These are phyloP conservation scores for Blastobotrys americana DNA, from an alignment of 805 yeast genomes.

Conservation along the genomic window DNA sequence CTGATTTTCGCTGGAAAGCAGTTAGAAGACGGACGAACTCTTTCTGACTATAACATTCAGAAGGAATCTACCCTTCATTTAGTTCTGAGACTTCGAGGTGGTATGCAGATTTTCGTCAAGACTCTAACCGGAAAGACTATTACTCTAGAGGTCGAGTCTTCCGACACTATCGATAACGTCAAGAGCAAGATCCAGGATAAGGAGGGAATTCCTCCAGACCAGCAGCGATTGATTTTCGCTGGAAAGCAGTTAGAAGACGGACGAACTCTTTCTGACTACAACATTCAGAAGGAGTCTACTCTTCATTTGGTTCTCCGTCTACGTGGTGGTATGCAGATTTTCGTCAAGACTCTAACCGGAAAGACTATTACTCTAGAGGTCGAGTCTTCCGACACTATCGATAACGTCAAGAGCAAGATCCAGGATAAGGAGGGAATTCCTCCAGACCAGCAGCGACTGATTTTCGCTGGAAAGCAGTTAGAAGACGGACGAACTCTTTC, in stretches of 20 bases:
- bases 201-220: conserved; percentile 96
- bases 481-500: conserved; percentile 99
- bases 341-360: conserved; percentile 99
- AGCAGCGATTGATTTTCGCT: conserved; percentile 89
- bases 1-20: conserved; percentile 94
- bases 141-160: conserved; percentile 83
- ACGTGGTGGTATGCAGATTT: conserved; percentile 82
- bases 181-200: conserved; percentile 92
- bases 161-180: conserved; percentile 91
- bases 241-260: conserved; percentile 96
- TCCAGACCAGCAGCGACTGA: conserved; percentile 99
- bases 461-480: conserved; percentile 99
- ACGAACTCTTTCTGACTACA: conserved; percentile 87
- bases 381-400: conserved; percentile 97
- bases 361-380: conserved; percentile 98
- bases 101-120: conserved; percentile 75
- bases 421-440: conserved; percentile 99
- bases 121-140: conserved; percentile 86
- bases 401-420: conserved; percentile 96
- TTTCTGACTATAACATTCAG: conserved; percentile 92
- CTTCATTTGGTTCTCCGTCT: conserved; percentile 77
- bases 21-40: conserved; percentile 90
- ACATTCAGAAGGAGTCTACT: conserved; percentile 90
- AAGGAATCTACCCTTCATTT: conserved; percentile 84
- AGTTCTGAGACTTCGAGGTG: conserved; percentile 85